phyloP scores from a whole-genome alignment of 768 basidiomycete species.

The Trametes sanguinea region DNA sequence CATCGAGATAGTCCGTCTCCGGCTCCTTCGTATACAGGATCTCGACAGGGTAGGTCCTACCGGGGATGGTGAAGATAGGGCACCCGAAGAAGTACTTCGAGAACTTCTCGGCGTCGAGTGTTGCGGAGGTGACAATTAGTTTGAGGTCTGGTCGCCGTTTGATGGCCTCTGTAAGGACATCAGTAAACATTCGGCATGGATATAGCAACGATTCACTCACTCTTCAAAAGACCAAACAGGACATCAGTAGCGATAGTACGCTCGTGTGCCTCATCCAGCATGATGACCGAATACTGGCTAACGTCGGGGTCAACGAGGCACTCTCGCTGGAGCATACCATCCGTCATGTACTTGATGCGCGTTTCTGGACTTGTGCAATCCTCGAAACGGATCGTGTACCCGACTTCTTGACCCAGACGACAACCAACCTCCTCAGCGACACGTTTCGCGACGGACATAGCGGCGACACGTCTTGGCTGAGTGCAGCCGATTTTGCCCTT shows the following conservation, averaged over 20 bases:
- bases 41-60: conserved; percentile 98
- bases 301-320: conserved; percentile 94
- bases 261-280: conserved; percentile 99
- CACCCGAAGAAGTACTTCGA: conserved; percentile 99
- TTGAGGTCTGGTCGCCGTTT: conserved; percentile 95
- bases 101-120: conserved; percentile 99
- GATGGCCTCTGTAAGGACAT: conserved; percentile 70
- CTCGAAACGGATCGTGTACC: conserved; percentile 98
- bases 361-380: conserved; percentile 99
- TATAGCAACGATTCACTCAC: conserved; percentile 44
- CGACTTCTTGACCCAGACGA: conserved; percentile 95
- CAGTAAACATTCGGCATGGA: not conserved
- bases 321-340: conserved; percentile 98
- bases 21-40: conserved; percentile 99
- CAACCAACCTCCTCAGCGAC: conserved; percentile 99
- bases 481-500: conserved; percentile 93
- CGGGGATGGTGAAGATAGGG: conserved; percentile 99
- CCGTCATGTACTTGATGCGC: conserved; percentile 99
- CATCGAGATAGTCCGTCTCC: conserved; percentile 95
- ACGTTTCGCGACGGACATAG: conserved; percentile 99
- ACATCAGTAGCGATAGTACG: conserved; percentile 99
- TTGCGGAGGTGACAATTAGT: conserved; percentile 97
- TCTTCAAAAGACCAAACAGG: conserved; percentile 92
- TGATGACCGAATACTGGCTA: conserved; percentile 90
- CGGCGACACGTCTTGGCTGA: conserved; percentile 98